A percentile compares a stretch with the other conserved stretches of the same genome.
These are phyloP conservation scores for Suillus placidus DNA, from an alignment of 768 basidiomycete species.

Conservation along the genomic window DNA sequence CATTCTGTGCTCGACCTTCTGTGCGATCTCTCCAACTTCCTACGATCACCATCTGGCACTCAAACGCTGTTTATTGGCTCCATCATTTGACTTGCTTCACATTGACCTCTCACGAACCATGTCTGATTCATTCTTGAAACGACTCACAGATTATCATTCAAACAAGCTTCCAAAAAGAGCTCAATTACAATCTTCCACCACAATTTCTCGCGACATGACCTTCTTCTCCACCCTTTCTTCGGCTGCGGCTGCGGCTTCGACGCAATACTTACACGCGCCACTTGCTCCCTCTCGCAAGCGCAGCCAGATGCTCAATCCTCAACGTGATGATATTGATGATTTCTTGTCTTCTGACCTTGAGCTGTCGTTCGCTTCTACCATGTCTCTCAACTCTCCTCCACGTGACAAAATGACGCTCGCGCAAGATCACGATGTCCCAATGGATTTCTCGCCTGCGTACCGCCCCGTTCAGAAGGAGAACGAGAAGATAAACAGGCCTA, in stretches of 20 bases:
- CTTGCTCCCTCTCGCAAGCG: conserved; percentile 50
- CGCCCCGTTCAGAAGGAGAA: conserved; percentile 29
- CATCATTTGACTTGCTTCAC: conserved; percentile 25
- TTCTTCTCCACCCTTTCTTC: conserved; percentile 47
- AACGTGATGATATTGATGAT: conserved; percentile 60
- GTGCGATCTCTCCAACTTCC: conserved; percentile 5
- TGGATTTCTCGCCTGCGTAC: conserved; percentile 82
- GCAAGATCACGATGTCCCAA: conserved; percentile 60
- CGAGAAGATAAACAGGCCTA: conserved; percentile 32
- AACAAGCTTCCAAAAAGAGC: conserved; percentile 51
- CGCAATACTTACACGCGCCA: conserved; percentile 46
- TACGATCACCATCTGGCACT: conserved; percentile 19
- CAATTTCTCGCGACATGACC: conserved; percentile 50
- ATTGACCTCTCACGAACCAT: conserved; percentile 26
- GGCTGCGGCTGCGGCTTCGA: conserved; percentile 45
- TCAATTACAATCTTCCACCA: conserved; percentile 29
- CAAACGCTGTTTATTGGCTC: conserved; percentile 22
- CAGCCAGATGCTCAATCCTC: conserved; percentile 43
- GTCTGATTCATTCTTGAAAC: conserved; percentile 40
- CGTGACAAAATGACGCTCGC: conserved; percentile 47
- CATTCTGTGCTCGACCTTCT: not conserved
- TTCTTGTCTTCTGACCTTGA: conserved; percentile 79
- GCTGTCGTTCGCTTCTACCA: conserved; percentile 79
- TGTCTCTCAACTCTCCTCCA: conserved; percentile 77
- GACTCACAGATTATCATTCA: conserved; percentile 42